Evolutionary conservation across 2,329 filamentous ascomycete genomes (phyloP), one percentile per base, ranked within the genome.

Genomic region (Endoconidiophora laricicola): DNA sequence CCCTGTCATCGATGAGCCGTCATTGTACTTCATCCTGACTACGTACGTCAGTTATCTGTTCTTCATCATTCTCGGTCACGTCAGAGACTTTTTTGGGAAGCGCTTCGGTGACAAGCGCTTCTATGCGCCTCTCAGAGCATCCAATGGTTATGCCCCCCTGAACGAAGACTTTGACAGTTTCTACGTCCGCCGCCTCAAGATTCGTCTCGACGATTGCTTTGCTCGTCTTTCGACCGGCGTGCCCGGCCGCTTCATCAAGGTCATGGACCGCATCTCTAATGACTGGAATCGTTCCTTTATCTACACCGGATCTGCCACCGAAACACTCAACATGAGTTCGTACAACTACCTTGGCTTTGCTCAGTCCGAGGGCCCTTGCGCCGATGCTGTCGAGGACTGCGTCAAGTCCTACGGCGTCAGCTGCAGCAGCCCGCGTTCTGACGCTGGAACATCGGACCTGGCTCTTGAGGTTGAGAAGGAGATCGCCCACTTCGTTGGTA

Each of bases 91-190:
- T 68, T 96, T 98, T 62, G 90, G 91, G 64, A 95, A 96, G 72
- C 79, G 85, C 55, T 95, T 98, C 67, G 83, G 82, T 62, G 78
- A 87, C 63, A 78, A 84, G 62, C 83, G 86, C 60, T 63, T 73
- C 52, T 96, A 96, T 66, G 80, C 78, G 61, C 82, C 91, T 59
- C 71, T 96, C 60, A 83, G 83, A 62, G 75, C 82, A 37, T 76
- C 78, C 56, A 86, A 94, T 62, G 91, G 91, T 55, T 96, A 94
- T 61, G 91, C 90, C 9, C 87, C 91, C 2, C 73, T 98, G 56
- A 96, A 95, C 66, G 93, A 87, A 60, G 91, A 98, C 65, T 98
- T 98, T 62, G 91, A 98, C 70, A 96, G 90, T 66, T 98, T 98
- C 65, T 98, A 98, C 66, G 86, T 90, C 52, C 79, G 91, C 52